Conservation (phyloP, 2,329 filamentous ascomycete species). For the Colletotrichum higginsianum region DNA sequence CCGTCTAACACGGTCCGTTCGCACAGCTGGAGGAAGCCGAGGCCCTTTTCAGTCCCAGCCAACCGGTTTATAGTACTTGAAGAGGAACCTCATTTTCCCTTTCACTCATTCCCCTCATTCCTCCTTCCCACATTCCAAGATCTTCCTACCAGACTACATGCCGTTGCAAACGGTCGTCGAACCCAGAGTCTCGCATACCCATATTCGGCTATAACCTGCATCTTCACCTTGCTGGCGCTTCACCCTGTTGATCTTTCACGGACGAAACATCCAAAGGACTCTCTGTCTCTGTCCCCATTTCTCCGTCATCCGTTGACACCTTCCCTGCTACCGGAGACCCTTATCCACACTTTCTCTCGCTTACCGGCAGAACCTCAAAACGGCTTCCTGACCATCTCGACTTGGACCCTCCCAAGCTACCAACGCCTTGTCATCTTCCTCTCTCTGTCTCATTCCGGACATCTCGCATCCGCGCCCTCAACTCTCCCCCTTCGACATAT, state of each 20-base stretch:
- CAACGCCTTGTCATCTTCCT: conserved; percentile 12
- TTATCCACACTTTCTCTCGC: conserved; percentile 29
- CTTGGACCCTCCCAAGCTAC: conserved; percentile 14
- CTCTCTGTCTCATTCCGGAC: background rate
- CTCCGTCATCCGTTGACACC: conserved; percentile 10
- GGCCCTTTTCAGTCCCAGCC: conserved; percentile 12
- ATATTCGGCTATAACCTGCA: conserved; percentile 17
- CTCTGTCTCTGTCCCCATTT: conserved; percentile 1
- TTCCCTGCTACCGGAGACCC: conserved; percentile 22
- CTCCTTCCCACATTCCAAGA: too few relatives aligned
- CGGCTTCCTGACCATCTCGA: conserved; percentile 6
- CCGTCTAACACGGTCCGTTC: conserved; percentile 21
- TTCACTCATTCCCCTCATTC: background rate
- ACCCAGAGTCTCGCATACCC: background rate
- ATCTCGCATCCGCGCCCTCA: background rate
- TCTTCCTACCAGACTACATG: background rate
- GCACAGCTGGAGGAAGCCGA: conserved; percentile 22
- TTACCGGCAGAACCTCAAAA: conserved; percentile 32
- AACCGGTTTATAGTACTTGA: conserved; percentile 3
- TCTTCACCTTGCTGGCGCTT: conserved; percentile 21
- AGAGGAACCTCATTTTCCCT: conserved; percentile 29
- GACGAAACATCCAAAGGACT: conserved; percentile 9
- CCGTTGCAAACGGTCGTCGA: background rate
- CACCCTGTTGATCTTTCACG: conserved; percentile 29
- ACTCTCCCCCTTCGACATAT: background rate